Base-by-base conservation (phyloP, 345 rosid genomes). In the Corymbia maculata region DNA sequence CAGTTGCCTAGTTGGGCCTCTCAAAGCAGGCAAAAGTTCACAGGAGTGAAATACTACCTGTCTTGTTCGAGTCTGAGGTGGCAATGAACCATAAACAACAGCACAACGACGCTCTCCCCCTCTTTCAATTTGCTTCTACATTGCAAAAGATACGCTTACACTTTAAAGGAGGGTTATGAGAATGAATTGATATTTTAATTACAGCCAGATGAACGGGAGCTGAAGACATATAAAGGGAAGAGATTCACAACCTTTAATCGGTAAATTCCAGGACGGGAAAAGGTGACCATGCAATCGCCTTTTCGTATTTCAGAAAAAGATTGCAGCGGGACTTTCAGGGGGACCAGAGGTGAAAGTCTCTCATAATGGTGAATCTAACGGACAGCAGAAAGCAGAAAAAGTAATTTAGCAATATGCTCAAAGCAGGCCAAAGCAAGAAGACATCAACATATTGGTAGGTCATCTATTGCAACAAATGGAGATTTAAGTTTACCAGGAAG, bases 61-160 rank as follows among this genome's bases (percentile, higher is more conserved):
- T 90, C 96, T 92, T 86, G 99, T 96, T 90, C 98, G 97, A 90
- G 99, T 97, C 92, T 95, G 97, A 36, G 98, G 96, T 89, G 98
- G 99, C 91, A 97, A 90, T 79, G 98, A 97, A 87, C 99, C 99
- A 89, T 97, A 97, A 88, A 97, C 99, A 86, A 97, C 96, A 89
- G 99, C 96, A 90, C 99, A 97, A 80, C 94, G 97, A 93, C 94
- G 98, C 88, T 93, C 95, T 79, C 96, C 97, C 28, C 86, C 88
- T 50, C 50, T 89, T 91, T 97, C 96, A 90, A 97, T 94, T 87
- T 45, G 86, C 94, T 92, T 95, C 98, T 97, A 89, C 59, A 68
- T 30, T 75, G 17, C 75, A 64, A 64, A 64, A 64, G 36, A 64
- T n/a, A 64, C 13, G 19, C 75, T 64, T 64, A 64, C 32, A 64